phyloP scores from a whole-genome alignment of 768 basidiomycete genomes.

The Termitomyces sp. region DNA sequence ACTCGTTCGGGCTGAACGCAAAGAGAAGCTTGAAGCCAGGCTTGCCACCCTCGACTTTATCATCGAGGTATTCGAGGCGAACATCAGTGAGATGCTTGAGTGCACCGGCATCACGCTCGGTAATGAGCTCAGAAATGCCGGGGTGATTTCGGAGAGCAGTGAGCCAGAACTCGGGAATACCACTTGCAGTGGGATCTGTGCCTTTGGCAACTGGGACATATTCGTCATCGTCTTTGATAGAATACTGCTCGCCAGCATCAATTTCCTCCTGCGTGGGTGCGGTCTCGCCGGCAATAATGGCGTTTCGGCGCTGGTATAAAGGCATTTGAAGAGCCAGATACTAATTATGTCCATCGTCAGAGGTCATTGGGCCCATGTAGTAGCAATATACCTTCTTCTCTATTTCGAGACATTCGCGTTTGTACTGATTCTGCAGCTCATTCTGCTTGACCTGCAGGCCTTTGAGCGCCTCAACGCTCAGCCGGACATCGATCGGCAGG shows the following conservation, averaged over 20 bases:
- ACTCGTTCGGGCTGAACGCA: slow-evolving; percentile 77
- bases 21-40: slow-evolving; percentile 93
- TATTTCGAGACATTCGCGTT: slow-evolving; percentile 89
- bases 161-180: slow-evolving; percentile 97
- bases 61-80: slow-evolving; percentile 67
- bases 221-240: slow-evolving; percentile 70
- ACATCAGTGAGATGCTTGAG: slow-evolving; percentile 83
- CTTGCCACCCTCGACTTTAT: slow-evolving; percentile 46
- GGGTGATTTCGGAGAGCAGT: slow-evolving; percentile 92
- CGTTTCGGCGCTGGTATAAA: slow-evolving; percentile 79
- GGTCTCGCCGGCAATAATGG: slow-evolving; percentile 74
- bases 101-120: slow-evolving; percentile 85
- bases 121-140: slow-evolving; percentile 83
- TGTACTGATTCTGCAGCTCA: slow-evolving; percentile 89
- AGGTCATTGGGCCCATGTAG: neutral
- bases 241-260: slow-evolving; percentile 68
- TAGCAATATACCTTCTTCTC: slow-evolving; percentile 78
- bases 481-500: slow-evolving; percentile 75
- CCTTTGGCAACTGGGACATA: slow-evolving; percentile 60
- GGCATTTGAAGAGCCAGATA: slow-evolving; percentile 77
- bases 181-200: slow-evolving; percentile 31
- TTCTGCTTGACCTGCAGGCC: slow-evolving; percentile 91
- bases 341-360: slow-evolving; percentile 27
- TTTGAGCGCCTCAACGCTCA: slow-evolving; percentile 87
- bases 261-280: slow-evolving; percentile 79